Percentiles rank a stretch among this genome's conserved stretches.
Conservation (phyloP, 2,329 filamentous ascomycete genomes). For the Calonectria multiphialidica region DNA sequence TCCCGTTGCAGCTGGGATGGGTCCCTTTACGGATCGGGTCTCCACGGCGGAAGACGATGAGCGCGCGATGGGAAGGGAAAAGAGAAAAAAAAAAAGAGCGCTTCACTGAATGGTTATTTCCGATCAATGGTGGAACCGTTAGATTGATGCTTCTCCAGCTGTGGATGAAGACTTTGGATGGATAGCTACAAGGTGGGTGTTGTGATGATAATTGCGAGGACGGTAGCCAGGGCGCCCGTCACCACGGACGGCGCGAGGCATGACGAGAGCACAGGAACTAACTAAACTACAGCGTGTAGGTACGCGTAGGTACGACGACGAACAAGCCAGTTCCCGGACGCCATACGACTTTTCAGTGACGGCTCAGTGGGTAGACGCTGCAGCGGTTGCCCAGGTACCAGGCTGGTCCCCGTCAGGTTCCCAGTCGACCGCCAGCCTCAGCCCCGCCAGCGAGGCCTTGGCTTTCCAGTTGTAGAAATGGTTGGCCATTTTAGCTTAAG, state of each 20-base stretch:
- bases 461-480: not conserved
- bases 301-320: not conserved
- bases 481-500: not conserved
- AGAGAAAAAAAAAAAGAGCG: not conserved
- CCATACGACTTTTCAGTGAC: not conserved
- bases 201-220: not conserved
- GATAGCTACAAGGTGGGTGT: not conserved
- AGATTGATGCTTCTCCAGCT: not conserved
- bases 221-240: not conserved
- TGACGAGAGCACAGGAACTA: not conserved
- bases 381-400: slow-evolving; percentile 14
- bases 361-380: not conserved
- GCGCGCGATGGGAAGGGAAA: not conserved
- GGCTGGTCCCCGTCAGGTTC: not conserved
- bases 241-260: not conserved
- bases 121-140: not conserved
- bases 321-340: not conserved
- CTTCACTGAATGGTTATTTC: not conserved
- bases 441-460: not conserved
- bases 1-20: slow-evolving; percentile 10
- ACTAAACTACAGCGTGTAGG: not conserved
- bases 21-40: slow-evolving; percentile 1
- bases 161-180: not conserved
- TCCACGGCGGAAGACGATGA: not conserved
- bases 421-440: slow-evolving; percentile 2